phyloP scores from a whole-genome alignment of 2,329 filamentous ascomycete genomes.

The Dactylonectria estremocensis region DNA sequence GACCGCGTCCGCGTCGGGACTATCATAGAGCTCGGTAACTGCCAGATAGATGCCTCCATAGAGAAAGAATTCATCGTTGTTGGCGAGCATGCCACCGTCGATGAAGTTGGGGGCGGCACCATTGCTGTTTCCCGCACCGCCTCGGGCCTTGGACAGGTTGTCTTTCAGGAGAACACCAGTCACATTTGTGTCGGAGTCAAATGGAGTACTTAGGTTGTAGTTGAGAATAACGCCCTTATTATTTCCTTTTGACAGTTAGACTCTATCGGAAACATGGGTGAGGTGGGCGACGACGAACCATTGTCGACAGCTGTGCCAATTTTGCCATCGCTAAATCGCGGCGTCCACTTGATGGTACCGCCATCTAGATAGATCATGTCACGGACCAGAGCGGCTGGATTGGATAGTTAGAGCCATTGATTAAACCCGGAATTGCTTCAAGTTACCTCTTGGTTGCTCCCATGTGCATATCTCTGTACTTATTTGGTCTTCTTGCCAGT shows the following conservation, averaged over 20 bases:
- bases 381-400: conserved; percentile 68
- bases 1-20: conserved; percentile 61
- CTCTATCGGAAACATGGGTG: not conserved
- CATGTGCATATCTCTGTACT: conserved; percentile 74
- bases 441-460: conserved; percentile 62
- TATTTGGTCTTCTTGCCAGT: conserved; percentile 67
- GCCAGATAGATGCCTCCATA: conserved; percentile 71
- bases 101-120: conserved; percentile 69
- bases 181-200: conserved; percentile 67
- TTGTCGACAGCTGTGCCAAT: conserved; percentile 50
- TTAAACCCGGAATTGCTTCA: not conserved
- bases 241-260: conserved; percentile 61
- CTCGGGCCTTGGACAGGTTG: conserved; percentile 62
- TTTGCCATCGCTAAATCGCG: conserved; percentile 63
- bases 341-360: conserved; percentile 69
- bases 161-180: conserved; percentile 64
- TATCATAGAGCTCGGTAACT: conserved; percentile 52
- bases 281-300: conserved; percentile 56
- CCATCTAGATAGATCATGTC: conserved; percentile 79
- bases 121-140: conserved; percentile 65
- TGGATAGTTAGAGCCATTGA: conserved; percentile 39
- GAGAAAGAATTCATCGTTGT: conserved; percentile 74
- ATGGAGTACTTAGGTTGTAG: conserved; percentile 72
- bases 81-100: conserved; percentile 77
- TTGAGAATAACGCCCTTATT: conserved; percentile 67